phyloP scores from a whole-genome alignment of 1,284 basidiomycete species.

The Ceratobasidium sp. region DNA sequence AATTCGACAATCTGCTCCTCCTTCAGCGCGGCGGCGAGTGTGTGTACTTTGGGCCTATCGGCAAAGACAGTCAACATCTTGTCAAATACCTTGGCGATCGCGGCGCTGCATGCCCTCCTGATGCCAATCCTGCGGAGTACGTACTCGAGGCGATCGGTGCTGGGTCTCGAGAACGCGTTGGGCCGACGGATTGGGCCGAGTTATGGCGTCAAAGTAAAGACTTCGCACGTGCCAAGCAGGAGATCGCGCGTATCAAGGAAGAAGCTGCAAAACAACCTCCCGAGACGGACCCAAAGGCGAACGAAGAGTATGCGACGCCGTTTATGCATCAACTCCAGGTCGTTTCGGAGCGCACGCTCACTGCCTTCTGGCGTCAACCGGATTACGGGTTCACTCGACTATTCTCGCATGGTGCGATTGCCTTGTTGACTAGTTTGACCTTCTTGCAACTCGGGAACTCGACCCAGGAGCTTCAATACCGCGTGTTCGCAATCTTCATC shows the following conservation, averaged over 20 bases:
- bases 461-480: slow-evolving; percentile 83
- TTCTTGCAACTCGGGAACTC: slow-evolving; percentile 84
- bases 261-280: slow-evolving; percentile 52
- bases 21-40: slow-evolving; percentile 64
- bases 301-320: slow-evolving; percentile 71
- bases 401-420: slow-evolving; percentile 82
- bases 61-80: slow-evolving; percentile 64
- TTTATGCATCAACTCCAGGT: slow-evolving; percentile 84
- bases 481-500: slow-evolving; percentile 78
- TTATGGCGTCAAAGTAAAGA: slow-evolving; percentile 73
- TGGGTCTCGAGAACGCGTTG: slow-evolving; percentile 74
- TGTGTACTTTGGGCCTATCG: slow-evolving; percentile 71
- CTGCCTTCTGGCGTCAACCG: slow-evolving; percentile 85
- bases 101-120: slow-evolving; percentile 64
- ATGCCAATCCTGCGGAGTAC: slow-evolving; percentile 67
- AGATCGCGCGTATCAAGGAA: slow-evolving; percentile 62
- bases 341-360: slow-evolving; percentile 81
- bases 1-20: slow-evolving; percentile 66
- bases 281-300: slow-evolving; percentile 29
- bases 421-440: slow-evolving; percentile 84
- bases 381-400: slow-evolving; percentile 83
- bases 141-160: slow-evolving; percentile 77
- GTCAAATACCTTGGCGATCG: slow-evolving; percentile 68
- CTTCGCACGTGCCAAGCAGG: slow-evolving; percentile 58
- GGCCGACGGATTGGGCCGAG: slow-evolving; percentile 82